Base-by-base conservation (phyloP, 176 grass and related monocot genomes). In the Elaeis guineensis region DNA sequence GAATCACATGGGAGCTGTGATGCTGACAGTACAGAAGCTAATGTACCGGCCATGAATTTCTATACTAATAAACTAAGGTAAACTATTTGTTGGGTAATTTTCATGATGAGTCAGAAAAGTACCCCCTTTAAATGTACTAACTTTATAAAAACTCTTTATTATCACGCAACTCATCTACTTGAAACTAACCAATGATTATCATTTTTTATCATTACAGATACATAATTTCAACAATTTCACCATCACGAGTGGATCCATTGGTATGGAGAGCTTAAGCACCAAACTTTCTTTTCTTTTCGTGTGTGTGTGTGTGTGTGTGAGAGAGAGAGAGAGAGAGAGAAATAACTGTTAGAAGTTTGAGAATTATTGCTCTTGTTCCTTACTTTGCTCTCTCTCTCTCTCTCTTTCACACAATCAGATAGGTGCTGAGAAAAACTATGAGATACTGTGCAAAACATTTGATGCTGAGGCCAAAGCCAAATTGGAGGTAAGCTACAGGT, bases 1-100 rank as follows among this genome's bases (percentile, higher is more conserved):
- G 93, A 83, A 73, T 54, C 70, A 85, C 63, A 85, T 91, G 81
- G 78, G 78, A 62, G 84, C 76, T 58, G 81, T 97, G 44, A 77
- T 92, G 87, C 78, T 97, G 61, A 97, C 87, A 58, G 87, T 97
- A 78, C 93, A 97, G 67, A 97, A 69, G 55, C 75, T 69, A 91
- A 91, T 57, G 30, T 61, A 0, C 28, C 24, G 55, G 93, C 84
- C 53, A 78, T 97, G 80, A 67, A 30, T 76, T 97, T 97, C 75
- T 92, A 89, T 57, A 74, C 64, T 19, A 65, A 11, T 8, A 91
- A 85, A 49, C 83, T 97, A 58, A 70, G 79, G 92, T 97, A 65
- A 79, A 54, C 51, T 49, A 60, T 14, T 19, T 52, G 19, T 50
- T 66, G 0, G 5, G 53, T 6, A 16, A 44, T 44, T 44, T 44